phyloP scores from a whole-genome alignment of 2,329 filamentous ascomycete genomes.

The Cryphonectria parasitica region DNA sequence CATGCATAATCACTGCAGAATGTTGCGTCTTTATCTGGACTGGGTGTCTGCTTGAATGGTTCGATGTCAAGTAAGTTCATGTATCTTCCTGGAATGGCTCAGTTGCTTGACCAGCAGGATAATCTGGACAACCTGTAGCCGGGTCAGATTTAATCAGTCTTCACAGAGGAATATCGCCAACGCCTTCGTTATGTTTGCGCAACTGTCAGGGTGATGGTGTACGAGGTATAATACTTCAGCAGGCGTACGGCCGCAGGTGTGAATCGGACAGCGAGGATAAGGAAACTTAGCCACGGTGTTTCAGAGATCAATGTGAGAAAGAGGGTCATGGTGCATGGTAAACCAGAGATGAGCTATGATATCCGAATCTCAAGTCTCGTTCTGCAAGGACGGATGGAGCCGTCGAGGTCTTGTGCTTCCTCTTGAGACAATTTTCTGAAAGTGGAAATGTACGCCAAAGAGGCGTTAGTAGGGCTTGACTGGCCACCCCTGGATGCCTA shows the following conservation, averaged over 20 bases:
- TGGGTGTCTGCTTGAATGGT: neutral
- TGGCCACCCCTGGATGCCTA: neutral
- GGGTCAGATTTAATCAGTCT: neutral
- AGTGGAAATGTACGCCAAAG: neutral
- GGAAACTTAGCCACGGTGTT: constrained; percentile 42
- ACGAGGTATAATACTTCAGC: too few species aligned
- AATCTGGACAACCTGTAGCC: neutral
- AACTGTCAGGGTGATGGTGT: too few species aligned
- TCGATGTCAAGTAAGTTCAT: neutral
- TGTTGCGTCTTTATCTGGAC: neutral
- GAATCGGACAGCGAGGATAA: constrained; percentile 25
- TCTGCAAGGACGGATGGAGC: neutral
- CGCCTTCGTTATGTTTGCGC: constrained; percentile 42
- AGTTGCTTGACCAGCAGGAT: neutral
- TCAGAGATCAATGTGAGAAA: constrained; percentile 45
- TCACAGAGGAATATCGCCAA: neutral
- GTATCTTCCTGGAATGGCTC: neutral
- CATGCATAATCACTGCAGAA: neutral
- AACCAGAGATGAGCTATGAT: constrained; percentile 46
- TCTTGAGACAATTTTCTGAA: neutral
- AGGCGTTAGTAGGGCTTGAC: neutral
- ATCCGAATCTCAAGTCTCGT: neutral
- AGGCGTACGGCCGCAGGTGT: constrained; percentile 47
- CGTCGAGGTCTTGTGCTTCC: neutral
- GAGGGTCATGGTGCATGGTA: constrained; percentile 51